Conservation (phyloP, 2,329 filamentous ascomycete genomes). For the Venturia effusa region DNA sequence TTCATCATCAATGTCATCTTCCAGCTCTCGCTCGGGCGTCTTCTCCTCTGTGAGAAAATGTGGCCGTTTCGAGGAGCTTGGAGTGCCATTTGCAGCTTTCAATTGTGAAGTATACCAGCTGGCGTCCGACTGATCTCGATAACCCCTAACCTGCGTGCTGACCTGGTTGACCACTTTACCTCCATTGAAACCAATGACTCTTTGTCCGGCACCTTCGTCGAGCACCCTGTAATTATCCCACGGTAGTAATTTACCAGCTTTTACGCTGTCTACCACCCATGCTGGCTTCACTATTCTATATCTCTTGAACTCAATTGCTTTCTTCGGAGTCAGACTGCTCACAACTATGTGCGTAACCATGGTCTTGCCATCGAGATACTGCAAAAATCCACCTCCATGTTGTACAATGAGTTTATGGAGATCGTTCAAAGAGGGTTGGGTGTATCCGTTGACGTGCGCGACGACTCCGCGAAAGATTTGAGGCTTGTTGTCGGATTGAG, state of each 20-base stretch:
- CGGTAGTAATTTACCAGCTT: constrained; percentile 67
- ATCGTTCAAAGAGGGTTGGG: constrained; percentile 82
- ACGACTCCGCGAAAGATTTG: constrained; percentile 86
- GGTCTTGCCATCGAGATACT: constrained; percentile 92
- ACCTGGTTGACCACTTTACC: constrained; percentile 57
- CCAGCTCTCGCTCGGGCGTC: constrained; percentile 14
- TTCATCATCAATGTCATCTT: constrained; percentile 21
- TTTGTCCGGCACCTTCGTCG: constrained; percentile 75
- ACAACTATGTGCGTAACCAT: constrained; percentile 94
- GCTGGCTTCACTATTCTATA: constrained; percentile 91
- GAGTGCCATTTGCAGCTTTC: constrained; percentile 24
- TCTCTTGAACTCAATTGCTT: constrained; percentile 72
- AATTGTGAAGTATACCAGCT: constrained; percentile 78
- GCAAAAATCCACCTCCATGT: constrained; percentile 88
- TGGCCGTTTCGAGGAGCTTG: constrained; percentile 16
- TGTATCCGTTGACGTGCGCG: constrained; percentile 90
- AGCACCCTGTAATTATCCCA: constrained; percentile 81
- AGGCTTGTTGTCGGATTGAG: constrained; percentile 55
- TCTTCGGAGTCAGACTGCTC: constrained; percentile 82
- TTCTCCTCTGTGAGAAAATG: constrained; percentile 16
- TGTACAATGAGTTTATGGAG: constrained; percentile 79
- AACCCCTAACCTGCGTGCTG: constrained; percentile 51
- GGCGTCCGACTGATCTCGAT: constrained; percentile 67
- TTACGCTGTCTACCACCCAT: constrained; percentile 86
- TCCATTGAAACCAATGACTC: constrained; percentile 53